These are phyloP conservation scores for Dryas octopetala DNA, from an alignment of 306 rosid genomes.

Conservation along the genomic window DNA sequence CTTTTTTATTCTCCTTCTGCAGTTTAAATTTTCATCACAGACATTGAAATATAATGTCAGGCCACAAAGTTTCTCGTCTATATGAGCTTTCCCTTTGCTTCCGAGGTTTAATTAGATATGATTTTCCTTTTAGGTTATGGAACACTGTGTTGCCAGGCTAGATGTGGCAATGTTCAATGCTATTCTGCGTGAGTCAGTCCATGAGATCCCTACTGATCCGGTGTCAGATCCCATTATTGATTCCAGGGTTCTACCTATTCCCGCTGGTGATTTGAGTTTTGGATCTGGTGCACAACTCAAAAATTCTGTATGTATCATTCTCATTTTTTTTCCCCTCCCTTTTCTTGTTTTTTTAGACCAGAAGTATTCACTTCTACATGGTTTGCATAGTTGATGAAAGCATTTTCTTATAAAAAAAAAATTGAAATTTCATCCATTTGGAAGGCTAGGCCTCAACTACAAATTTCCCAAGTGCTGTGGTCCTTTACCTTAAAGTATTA, in stretches of 20 bases:
- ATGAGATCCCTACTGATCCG: conserved; percentile 96
- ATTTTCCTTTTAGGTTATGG: conserved; percentile 75
- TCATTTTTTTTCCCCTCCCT: background rate
- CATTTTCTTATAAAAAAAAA: background rate
- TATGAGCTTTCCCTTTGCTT: conserved; percentile 19
- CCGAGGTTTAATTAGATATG: conserved; percentile 25
- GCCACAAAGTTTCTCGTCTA: conserved; percentile 13
- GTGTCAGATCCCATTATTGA: conserved; percentile 93
- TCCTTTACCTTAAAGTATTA: background rate
- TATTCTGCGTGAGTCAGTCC: conserved; percentile 88
- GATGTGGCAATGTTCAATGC: conserved; percentile 98
- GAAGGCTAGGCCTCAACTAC: background rate
- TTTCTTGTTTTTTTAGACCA: background rate
- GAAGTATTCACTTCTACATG: background rate
- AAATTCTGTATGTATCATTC: conserved; percentile 60
- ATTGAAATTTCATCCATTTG: conserved; percentile 12
- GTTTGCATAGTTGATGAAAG: background rate
- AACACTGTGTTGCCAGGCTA: conserved; percentile 74
- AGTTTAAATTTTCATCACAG: background rate
- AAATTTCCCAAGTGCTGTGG: background rate
- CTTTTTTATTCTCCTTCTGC: background rate
- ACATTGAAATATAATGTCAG: background rate
- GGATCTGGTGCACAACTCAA: conserved; percentile 99
- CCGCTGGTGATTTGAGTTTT: conserved; percentile 93
- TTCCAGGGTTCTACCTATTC: conserved; percentile 89